phyloP scores from a whole-genome alignment of 352 stramenopile genomes.

The Phytophthora pluvialis region DNA sequence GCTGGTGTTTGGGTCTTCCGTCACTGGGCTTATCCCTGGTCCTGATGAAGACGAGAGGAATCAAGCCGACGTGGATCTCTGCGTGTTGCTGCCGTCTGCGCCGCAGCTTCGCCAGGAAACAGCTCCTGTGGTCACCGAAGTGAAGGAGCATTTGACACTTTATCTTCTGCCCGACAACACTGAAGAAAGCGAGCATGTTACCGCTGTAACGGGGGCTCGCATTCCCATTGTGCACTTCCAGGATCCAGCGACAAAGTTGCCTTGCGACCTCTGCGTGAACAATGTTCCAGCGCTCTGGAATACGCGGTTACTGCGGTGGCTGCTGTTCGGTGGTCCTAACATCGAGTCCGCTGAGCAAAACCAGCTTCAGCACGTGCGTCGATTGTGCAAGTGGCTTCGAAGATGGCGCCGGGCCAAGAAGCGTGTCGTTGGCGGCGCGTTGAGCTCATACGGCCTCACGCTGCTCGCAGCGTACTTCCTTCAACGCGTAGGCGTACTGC shows the following conservation, averaged over 20 bases:
- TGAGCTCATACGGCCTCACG: slow-evolving; percentile 79
- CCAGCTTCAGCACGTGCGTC: slow-evolving; percentile 28
- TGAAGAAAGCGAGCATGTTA: slow-evolving; percentile 15
- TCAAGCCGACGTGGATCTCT: slow-evolving; percentile 70
- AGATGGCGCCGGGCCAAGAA: slow-evolving; percentile 49
- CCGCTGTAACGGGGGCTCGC: slow-evolving; percentile 51
- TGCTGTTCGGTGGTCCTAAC: slow-evolving; percentile 31
- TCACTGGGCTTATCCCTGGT: slow-evolving; percentile 48
- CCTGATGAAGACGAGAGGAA: neutral
- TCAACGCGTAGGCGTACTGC: slow-evolving; percentile 52
- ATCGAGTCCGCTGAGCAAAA: slow-evolving; percentile 1
- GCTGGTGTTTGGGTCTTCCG: slow-evolving; percentile 72
- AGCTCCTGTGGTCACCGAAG: slow-evolving; percentile 54
- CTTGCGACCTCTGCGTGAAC: slow-evolving; percentile 83
- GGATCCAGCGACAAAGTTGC: slow-evolving; percentile 45
- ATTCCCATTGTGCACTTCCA: slow-evolving; percentile 74
- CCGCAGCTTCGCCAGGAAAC: slow-evolving; percentile 57
- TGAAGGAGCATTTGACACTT: slow-evolving; percentile 72
- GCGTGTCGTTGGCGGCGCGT: slow-evolving; percentile 35
- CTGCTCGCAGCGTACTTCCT: slow-evolving; percentile 77
- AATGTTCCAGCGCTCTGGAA: slow-evolving; percentile 87
- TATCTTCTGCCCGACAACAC: slow-evolving; percentile 45
- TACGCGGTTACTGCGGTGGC: slow-evolving; percentile 56
- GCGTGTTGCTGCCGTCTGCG: slow-evolving; percentile 65
- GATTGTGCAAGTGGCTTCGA: slow-evolving; percentile 63